phyloP scores from a whole-genome alignment of 1,284 basidiomycete genomes.

The Ustilago nuda region DNA sequence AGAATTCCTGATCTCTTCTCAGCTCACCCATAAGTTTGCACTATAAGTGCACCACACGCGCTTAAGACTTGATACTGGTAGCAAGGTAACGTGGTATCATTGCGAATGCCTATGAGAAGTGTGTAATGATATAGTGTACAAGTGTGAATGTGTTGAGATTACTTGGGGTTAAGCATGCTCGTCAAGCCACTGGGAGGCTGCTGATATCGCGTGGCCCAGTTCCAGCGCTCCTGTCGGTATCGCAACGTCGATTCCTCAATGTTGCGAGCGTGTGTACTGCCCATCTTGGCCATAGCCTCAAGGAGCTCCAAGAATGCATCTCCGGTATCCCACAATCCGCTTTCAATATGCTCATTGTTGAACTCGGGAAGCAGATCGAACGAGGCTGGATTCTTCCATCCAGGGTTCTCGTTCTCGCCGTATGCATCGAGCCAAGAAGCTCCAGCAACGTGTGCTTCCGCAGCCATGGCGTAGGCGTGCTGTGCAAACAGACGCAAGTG shows the following conservation, averaged over 20 bases:
- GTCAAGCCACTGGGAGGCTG: constrained; percentile 34
- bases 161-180: constrained; percentile 33
- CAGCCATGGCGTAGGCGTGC: constrained; percentile 59
- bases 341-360: constrained; percentile 39
- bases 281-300: constrained; percentile 54
- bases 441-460: constrained; percentile 49
- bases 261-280: constrained; percentile 47
- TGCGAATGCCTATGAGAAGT: neutral
- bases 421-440: constrained; percentile 39
- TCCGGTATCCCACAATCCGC: constrained; percentile 52
- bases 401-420: constrained; percentile 30
- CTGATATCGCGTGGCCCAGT: constrained; percentile 48
- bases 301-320: constrained; percentile 49
- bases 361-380: constrained; percentile 41
- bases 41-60: neutral
- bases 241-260: constrained; percentile 44
- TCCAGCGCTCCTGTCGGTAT: constrained; percentile 49
- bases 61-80: too few species aligned
- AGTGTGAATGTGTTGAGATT: neutral
- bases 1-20: neutral
- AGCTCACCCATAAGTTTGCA: neutral
- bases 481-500: constrained; percentile 54
- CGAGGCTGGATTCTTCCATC: constrained; percentile 46
- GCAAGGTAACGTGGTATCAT: constrained; percentile 1
- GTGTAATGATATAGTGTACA: constrained; percentile 1